Evolutionary conservation across 176 grass and related monocot species (phyloP), one percentile per base, ranked within the genome.

Genomic region (Carex myosuroides): DNA sequence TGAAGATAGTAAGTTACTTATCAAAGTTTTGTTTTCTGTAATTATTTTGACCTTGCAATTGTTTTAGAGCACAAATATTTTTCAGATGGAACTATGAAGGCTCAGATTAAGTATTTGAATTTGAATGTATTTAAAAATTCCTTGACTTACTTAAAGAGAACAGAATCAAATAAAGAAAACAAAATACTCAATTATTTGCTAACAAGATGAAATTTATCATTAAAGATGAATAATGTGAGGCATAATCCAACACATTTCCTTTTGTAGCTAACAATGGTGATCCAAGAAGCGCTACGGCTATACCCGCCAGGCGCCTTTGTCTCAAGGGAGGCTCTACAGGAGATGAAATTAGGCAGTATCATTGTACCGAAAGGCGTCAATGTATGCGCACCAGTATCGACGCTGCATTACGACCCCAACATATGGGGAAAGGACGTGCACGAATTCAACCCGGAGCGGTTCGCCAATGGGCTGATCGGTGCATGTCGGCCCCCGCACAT

Each of bases 251-350:
- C 3, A 29, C n/a, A 14, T 18, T 48, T 22, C 3, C 12, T 61
- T 41, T 75, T 94, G 64, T 58, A 98, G 95, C 79, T 98, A 78
- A 94, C 89, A 56, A 98, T 90, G 91, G 91, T 98, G 78, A 95
- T 98, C 70, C 95, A 95, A 87, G 95, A 98, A 79, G 91, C 95
- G 2, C 82, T 98, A 79, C 79, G 95, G 53, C 57, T 98, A 74
- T 98, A 98, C 79, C 92, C 95, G 33, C 91, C 95, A 24, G 95
- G 95, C 4, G 95, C 95, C 21, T 95, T 93, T 69, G 92, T 98
- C 69, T 92, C 92, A 9, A 88, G 95, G 67, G 91, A 91, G 89
- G 78, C 95, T 22, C 92, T 98, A 37, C 82, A 86, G 76, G 91
- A 94, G 26, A 70, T 98, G 70, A 88, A 84, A 35, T 58, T 98